Evolutionary conservation across 192 early-diverging fungal species (phyloP).

Genomic region (Linnemannia elongata): DNA sequence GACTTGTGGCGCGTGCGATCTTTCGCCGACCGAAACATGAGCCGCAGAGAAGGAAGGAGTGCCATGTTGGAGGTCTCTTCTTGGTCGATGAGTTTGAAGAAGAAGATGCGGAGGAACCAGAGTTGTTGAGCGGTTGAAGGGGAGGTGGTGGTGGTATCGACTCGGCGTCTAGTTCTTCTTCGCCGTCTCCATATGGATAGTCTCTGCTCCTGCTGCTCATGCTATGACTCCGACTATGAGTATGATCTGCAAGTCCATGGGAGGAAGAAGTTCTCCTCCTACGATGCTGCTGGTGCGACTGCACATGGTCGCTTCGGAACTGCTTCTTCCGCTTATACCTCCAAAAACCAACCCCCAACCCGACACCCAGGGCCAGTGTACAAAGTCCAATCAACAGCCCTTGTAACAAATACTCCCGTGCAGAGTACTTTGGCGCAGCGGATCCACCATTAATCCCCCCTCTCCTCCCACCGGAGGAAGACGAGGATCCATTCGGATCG

Average conservation of each 20-base stretch:
- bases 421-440: constrained; percentile 10
- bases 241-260: background rate
- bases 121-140: background rate
- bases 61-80: background rate
- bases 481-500: constrained; percentile 9
- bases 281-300: background rate
- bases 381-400: constrained; percentile 37
- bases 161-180: background rate
- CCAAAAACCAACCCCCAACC: constrained; percentile 41
- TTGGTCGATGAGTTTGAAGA: background rate
- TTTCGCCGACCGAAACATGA: background rate
- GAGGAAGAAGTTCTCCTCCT: background rate
- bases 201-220: background rate
- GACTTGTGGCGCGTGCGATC: background rate
- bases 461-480: background rate
- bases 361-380: constrained; percentile 18
- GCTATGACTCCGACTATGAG: background rate
- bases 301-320: background rate
- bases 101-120: background rate
- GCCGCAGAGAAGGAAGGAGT: background rate
- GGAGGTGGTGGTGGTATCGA: background rate
- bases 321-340: constrained; percentile 28
- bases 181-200: background rate
- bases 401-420: constrained; percentile 26
- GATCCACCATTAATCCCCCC: background rate